Evolutionary conservation across 768 basidiomycete species (phyloP), one percentile per base, ranked within the genome.

Genomic region (Hericium erinaceus): DNA sequence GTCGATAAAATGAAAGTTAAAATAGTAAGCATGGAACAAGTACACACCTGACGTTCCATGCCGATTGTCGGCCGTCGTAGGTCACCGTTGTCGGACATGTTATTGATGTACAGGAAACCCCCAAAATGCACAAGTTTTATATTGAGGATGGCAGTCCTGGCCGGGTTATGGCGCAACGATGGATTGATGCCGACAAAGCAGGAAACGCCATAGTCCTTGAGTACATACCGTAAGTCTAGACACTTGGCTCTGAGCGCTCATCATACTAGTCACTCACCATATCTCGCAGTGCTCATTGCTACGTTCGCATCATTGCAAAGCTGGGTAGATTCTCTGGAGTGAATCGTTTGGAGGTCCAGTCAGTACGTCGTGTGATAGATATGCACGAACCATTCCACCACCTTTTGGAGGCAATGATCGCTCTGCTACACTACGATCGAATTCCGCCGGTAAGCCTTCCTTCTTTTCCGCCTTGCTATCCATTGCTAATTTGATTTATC

Each of bases 1-100:
- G 74, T 83, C 41, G 81, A 81, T 57, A 76, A 73, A 4, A 67
- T 65, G 18, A 72, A 76, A 33, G 66, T 76, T 26, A 63, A 68
- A 22, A 65, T 70, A 41, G 74, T 78, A 58, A 59, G 72, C 15
- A n/a, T 11, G 9, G 33, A 33, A 33, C 33, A 10, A 33, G 33
- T 33, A 33, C 6, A 33, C 33, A 10, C 33, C 33, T 10, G 9
- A 33, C 33, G 46, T 28, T 48, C 8, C 39, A 46, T 22, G 24
- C 44, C 20, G 15, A 20, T 48, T 38, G 50, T 54, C 37, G 48
- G 24, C 18, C 9, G 24, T 10, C 44, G n/a, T 61, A 78, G 68
- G 67, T 86, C n/a, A 70, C 72, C 41, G 74, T 83, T 61, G 82
- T 83, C 26, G 82, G 81, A 1, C 71, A 74, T 60, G 66, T 73